A percentile compares a stretch with the other conserved stretches of the same genome.
Conservation (phyloP, 495 filamentous ascomycete genomes). For the Penicillium argentinense region DNA sequence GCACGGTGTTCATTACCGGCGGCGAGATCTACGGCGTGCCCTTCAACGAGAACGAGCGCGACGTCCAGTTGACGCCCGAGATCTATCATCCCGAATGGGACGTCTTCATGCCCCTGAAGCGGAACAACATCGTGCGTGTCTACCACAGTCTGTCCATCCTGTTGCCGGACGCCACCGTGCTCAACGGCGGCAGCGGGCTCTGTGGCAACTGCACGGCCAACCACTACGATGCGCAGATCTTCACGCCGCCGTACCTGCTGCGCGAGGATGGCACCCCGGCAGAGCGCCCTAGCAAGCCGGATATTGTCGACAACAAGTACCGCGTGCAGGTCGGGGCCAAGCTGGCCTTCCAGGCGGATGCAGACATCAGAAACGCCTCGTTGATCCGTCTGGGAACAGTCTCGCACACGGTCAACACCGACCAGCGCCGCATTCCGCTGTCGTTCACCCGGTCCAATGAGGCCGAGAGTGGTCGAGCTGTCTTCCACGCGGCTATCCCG, state of each 20-base stretch:
- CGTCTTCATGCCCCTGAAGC: slow-evolving; percentile 35
- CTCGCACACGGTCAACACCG: slow-evolving; percentile 61
- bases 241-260: slow-evolving; percentile 56
- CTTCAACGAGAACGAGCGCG: slow-evolving; percentile 48
- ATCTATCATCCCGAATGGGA: slow-evolving; percentile 48
- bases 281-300: slow-evolving; percentile 37
- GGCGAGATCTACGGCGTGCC: slow-evolving; percentile 47
- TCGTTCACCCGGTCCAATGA: slow-evolving; percentile 1
- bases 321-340: slow-evolving; percentile 25
- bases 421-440: slow-evolving; percentile 54
- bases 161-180: slow-evolving; percentile 54
- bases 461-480: slow-evolving; percentile 2
- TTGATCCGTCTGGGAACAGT: slow-evolving; percentile 48
- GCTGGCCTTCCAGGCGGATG: slow-evolving; percentile 14
- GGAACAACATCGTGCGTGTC: slow-evolving; percentile 46
- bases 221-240: slow-evolving; percentile 60
- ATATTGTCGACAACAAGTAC: slow-evolving; percentile 16
- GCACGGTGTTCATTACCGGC: slow-evolving; percentile 55
- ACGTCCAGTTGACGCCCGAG: slow-evolving; percentile 45
- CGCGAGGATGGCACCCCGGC: slow-evolving; percentile 38
- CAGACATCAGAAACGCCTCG: slow-evolving; percentile 15
- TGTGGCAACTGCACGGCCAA: slow-evolving; percentile 53
- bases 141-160: slow-evolving; percentile 59
- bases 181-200: slow-evolving; percentile 57
- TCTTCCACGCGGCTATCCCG: slow-evolving; percentile 1